A percentile compares a stretch with the other conserved stretches of the same genome.
phyloP scores from a whole-genome alignment of 768 basidiomycete genomes.

The Pleurotus pulmonarius region DNA sequence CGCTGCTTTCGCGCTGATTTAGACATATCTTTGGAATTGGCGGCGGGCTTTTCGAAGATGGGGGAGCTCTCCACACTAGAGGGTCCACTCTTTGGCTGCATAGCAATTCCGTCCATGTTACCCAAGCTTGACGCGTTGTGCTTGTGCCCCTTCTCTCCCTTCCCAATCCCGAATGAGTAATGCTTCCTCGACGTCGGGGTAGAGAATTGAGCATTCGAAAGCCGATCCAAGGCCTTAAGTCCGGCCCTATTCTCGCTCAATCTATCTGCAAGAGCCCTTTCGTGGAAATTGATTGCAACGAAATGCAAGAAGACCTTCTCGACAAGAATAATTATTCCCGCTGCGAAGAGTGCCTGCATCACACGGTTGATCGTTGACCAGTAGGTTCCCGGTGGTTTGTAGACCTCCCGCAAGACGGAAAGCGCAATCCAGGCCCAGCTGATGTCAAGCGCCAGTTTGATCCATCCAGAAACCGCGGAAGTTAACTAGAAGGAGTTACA shows the following conservation, averaged over 20 bases:
- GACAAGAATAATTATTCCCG: conserved; percentile 37
- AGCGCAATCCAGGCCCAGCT: conserved; percentile 74
- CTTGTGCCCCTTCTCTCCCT: conserved; percentile 42
- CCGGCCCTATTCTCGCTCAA: conserved; percentile 67
- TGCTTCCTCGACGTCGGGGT: conserved; percentile 32
- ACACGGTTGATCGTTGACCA: conserved; percentile 69
- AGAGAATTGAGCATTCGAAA: conserved; percentile 56
- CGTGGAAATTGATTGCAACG: conserved; percentile 79
- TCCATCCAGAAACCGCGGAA: conserved; percentile 66
- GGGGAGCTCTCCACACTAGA: conserved; percentile 11
- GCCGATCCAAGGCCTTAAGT: conserved; percentile 63
- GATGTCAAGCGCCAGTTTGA: conserved; percentile 65
- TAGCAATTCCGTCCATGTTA: conserved; percentile 28
- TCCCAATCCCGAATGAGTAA: conserved; percentile 21
- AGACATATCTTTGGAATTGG: conserved; percentile 13
- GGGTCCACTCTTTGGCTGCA: conserved; percentile 13
- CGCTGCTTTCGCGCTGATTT: conserved; percentile 34
- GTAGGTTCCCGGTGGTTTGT: conserved; percentile 59
- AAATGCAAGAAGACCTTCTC: conserved; percentile 64
- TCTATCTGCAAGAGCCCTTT: conserved; percentile 71
- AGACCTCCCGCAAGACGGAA: conserved; percentile 54
- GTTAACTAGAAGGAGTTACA: conserved; percentile 40
- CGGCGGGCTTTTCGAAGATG: conserved; percentile 14
- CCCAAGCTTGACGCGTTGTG: conserved; percentile 31
- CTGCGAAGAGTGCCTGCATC: conserved; percentile 60